A percentile compares a stretch with the other conserved stretches of the same genome.
These are phyloP conservation scores for Gentiana dahurica DNA, from an alignment of 257 asterid genomes.

Conservation along the genomic window DNA sequence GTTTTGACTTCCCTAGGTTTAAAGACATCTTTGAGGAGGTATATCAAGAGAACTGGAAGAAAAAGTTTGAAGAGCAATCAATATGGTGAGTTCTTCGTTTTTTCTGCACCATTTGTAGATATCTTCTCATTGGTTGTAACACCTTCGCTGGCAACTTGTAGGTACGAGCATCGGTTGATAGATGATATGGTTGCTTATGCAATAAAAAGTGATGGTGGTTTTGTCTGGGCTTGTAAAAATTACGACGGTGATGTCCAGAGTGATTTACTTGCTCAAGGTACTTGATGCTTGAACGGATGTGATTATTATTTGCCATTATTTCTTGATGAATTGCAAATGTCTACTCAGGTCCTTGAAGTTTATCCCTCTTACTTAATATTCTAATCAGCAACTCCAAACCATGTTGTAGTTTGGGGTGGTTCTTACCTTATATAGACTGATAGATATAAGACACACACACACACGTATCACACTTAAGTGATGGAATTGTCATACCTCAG, in stretches of 20 bases:
- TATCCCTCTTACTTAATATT: no score
- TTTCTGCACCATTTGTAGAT: background rate
- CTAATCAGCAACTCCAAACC: no score
- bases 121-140: conserved; percentile 2
- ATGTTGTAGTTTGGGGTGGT: no score
- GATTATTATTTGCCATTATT: background rate
- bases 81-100: conserved; percentile 46
- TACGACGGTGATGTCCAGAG: conserved; percentile 96
- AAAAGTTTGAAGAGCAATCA: conserved; percentile 67
- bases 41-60: conserved; percentile 75
- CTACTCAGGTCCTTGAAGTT: background rate
- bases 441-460: no score
- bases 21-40: conserved; percentile 91
- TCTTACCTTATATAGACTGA: no score
- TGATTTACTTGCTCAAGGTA: conserved; percentile 97
- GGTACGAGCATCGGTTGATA: conserved; percentile 95
- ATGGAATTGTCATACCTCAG: background rate
- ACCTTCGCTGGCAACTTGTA: conserved; percentile 16
- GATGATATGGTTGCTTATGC: conserved; percentile 99
- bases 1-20: conserved; percentile 33
- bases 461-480: background rate
- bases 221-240: conserved; percentile 97
- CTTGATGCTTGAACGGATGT: conserved; percentile 7
- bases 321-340: background rate
- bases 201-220: conserved; percentile 85